Evolutionary conservation across 2,329 filamentous ascomycete genomes (phyloP).

Genomic region (Beauveria caledonica): DNA sequence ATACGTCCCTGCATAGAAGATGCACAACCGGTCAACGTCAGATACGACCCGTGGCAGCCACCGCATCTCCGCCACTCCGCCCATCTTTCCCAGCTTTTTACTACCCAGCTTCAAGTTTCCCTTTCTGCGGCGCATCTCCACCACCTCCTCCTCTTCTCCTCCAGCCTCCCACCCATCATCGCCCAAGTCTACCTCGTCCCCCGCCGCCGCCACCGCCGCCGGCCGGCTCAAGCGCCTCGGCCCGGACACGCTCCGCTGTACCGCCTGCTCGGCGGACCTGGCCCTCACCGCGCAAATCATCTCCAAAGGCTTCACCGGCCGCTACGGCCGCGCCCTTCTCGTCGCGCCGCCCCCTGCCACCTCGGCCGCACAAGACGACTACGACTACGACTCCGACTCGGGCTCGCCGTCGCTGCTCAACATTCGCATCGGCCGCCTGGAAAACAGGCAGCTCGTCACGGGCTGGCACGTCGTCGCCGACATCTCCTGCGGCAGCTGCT

Average conservation of each 20-base stretch:
- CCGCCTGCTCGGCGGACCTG: slow-evolving; percentile 51
- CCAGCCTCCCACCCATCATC: slow-evolving; percentile 12
- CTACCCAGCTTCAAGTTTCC: slow-evolving; percentile 42
- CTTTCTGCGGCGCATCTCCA: slow-evolving; percentile 35
- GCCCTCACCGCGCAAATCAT: slow-evolving; percentile 54
- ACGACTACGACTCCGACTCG: slow-evolving; percentile 10
- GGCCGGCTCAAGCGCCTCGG: slow-evolving; percentile 33
- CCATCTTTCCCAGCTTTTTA: slow-evolving; percentile 43
- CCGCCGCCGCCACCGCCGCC: slow-evolving; percentile 20
- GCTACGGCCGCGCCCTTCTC: slow-evolving; percentile 56
- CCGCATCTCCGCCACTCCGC: slow-evolving; percentile 33
- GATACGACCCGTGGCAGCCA: slow-evolving; percentile 26
- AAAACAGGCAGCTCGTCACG: slow-evolving; percentile 51
- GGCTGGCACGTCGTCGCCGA: slow-evolving; percentile 58
- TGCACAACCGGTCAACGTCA: slow-evolving; percentile 1
- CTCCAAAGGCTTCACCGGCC: slow-evolving; percentile 58
- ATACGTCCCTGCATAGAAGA: background rate
- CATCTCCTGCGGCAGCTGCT: slow-evolving; percentile 49
- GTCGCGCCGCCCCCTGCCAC: slow-evolving; percentile 32
- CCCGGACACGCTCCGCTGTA: slow-evolving; percentile 51
- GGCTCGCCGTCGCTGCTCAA: slow-evolving; percentile 34
- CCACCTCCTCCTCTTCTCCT: slow-evolving; percentile 27
- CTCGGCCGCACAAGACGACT: slow-evolving; percentile 11
- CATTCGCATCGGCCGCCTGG: slow-evolving; percentile 44
- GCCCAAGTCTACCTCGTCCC: slow-evolving; percentile 16